Evolutionary conservation across 2,329 filamentous ascomycete genomes (phyloP), one percentile per base, ranked within the genome.

Genomic region (Basipetospora chlamydospora): DNA sequence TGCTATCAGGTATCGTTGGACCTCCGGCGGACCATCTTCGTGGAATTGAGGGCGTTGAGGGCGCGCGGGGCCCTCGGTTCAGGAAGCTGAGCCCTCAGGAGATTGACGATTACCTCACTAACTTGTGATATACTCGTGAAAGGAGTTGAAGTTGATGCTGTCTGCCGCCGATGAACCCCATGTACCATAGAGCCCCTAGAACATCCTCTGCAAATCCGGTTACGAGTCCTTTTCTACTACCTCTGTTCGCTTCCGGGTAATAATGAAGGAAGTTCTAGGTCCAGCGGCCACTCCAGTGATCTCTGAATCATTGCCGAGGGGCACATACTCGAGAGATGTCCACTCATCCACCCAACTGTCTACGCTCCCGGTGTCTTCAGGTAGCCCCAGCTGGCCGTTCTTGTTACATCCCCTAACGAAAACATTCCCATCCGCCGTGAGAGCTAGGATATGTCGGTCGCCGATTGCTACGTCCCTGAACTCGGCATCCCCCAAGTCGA

Each of bases 21-120:
- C 83, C 87, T 30, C 90, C 90, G 39, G 90, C 90, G 48, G 77
- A 98, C 56, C 82, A 95, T 55, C 69, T 98, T 31, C 73, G 98
- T 42, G 90, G 90, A 34, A 82, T 86, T 43, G 86, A 93, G 58
- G 86, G 86, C 42, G 83, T 92, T 9, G 80, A 88, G 52, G 83
- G 82, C 43, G 82, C 83, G 15, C 73, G 77, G 47, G 86, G 86
- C 30, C 86, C 86, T 40, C 74, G 86, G 44, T 94, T 94, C 74
- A 74, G 86, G 61, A 93, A 94, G 72, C 66, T 98, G 60, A 94
- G 75, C 51, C 86, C 93, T 53, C 85, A 94, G 64, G 90, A 98
- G 66, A 96, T 98, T 54, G 90, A 98, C 68, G 90, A 98, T 61
- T 98, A 98, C 66, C 67, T 98, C 60, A 96, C 90, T 59, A 96